A percentile compares a stretch with the other conserved stretches of the same genome.
Evolutionary conservation across 306 rosid genomes (phyloP).

Genomic region (Vigna reflexopilosa): DNA sequence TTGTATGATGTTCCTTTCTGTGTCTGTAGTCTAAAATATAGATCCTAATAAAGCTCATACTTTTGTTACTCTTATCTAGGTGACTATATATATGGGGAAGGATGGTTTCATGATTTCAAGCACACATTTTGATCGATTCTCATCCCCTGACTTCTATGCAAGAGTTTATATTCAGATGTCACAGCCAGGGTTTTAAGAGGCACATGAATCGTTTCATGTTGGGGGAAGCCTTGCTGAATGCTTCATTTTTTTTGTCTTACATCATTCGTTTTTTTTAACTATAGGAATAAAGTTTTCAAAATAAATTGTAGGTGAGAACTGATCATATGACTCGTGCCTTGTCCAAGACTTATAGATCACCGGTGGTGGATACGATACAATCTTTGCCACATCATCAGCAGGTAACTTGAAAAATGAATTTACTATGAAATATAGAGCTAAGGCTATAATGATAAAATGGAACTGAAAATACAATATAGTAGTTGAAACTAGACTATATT

Average conservation of each 20-base stretch:
- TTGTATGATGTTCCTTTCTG: conserved; percentile 7
- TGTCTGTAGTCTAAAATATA: conserved; percentile 1
- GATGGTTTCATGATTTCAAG: conserved; percentile 85
- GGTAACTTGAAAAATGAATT: conserved; percentile 57
- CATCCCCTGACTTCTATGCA: conserved; percentile 94
- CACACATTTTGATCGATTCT: conserved; percentile 88
- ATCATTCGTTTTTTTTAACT: not conserved
- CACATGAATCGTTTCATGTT: too few species aligned
- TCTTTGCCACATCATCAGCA: conserved; percentile 97
- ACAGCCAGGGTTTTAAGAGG: too few species aligned
- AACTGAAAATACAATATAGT: too few species aligned
- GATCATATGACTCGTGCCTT: conserved; percentile 87
- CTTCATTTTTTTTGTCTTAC: too few species aligned
- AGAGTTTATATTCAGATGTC: conserved; percentile 52
- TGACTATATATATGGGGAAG: conserved; percentile 88
- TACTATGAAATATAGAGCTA: conserved; percentile 5
- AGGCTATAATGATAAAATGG: not conserved
- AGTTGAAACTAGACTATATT: too few species aligned
- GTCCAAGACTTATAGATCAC: conserved; percentile 85
- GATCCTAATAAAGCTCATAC: conserved; percentile 36
- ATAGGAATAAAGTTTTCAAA: conserved; percentile 32
- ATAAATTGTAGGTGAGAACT: conserved; percentile 73
- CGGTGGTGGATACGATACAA: conserved; percentile 84
- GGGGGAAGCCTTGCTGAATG: too few species aligned
- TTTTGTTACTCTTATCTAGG: conserved; percentile 59